Conservation (phyloP, 2,329 filamentous ascomycete genomes). For the Domatiomyces catenatus region DNA sequence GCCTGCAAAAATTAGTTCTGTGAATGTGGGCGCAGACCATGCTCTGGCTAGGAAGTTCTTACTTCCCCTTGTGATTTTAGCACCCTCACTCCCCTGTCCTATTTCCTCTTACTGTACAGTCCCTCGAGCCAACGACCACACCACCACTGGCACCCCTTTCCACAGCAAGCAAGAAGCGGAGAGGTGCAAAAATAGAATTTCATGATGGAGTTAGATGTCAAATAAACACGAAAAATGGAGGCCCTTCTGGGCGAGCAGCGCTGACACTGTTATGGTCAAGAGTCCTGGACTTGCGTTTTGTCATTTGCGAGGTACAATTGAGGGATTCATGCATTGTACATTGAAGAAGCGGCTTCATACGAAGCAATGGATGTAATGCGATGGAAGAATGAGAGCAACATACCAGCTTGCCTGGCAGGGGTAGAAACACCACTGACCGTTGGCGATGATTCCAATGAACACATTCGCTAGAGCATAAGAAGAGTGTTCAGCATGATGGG, state of each 20-base stretch:
- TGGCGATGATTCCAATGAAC: neutral
- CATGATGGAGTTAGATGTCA: neutral
- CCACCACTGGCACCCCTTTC: neutral
- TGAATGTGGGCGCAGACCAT: conserved; percentile 25
- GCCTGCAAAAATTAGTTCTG: conserved; percentile 63
- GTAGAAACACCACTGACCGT: neutral
- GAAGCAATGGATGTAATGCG: neutral
- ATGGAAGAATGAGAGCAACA: neutral
- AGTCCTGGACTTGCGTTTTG: neutral
- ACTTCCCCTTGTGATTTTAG: neutral
- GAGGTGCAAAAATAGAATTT: neutral
- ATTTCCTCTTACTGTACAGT: neutral
- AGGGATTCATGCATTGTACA: neutral
- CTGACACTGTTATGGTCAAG: neutral
- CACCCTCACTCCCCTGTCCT: neutral
- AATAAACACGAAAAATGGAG: neutral
- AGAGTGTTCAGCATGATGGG: neutral
- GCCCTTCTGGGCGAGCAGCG: neutral
- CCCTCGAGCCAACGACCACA: neutral
- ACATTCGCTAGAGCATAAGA: neutral
- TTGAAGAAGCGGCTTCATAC: neutral
- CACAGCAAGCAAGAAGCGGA: neutral
- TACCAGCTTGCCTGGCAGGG: neutral
- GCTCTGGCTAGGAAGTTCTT: neutral
- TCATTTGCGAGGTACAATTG: neutral